Conservation (phyloP, 345 rosid genomes). For the Psidium guajava region DNA sequence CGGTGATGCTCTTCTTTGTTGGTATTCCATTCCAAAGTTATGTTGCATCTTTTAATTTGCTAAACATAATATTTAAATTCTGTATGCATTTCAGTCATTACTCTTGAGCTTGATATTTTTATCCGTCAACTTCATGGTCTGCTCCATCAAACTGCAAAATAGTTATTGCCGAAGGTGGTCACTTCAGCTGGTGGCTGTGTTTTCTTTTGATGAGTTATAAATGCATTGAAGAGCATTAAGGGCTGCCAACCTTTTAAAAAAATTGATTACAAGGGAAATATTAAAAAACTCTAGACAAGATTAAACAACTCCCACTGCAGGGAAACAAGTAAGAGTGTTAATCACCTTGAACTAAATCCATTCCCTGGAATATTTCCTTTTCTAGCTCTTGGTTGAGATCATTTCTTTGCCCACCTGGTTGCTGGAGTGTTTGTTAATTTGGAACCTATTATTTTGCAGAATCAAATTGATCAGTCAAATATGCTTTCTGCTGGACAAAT, state of each 20-base stretch:
- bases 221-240: not conserved
- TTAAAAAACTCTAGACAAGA: not conserved
- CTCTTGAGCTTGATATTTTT: not conserved
- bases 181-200: not conserved
- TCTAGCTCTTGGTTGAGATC: not conserved
- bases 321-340: not conserved
- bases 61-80: not conserved
- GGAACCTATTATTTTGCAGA: constrained; percentile 26
- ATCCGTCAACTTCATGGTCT: not conserved
- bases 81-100: not conserved
- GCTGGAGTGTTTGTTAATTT: not conserved
- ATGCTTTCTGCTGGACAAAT: constrained; percentile 52
- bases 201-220: not conserved
- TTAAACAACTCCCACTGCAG: not conserved
- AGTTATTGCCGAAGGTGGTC: not conserved
- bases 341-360: not conserved
- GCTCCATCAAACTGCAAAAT: not conserved
- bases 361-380: not conserved
- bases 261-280: not conserved
- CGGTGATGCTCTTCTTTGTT: not conserved
- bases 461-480: constrained; percentile 73
- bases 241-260: not conserved
- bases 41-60: not conserved
- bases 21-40: not conserved
- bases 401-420: not conserved